Evolutionary conservation across 805 yeast species (phyloP).

Genomic region (Phaffomyces antillensis): DNA sequence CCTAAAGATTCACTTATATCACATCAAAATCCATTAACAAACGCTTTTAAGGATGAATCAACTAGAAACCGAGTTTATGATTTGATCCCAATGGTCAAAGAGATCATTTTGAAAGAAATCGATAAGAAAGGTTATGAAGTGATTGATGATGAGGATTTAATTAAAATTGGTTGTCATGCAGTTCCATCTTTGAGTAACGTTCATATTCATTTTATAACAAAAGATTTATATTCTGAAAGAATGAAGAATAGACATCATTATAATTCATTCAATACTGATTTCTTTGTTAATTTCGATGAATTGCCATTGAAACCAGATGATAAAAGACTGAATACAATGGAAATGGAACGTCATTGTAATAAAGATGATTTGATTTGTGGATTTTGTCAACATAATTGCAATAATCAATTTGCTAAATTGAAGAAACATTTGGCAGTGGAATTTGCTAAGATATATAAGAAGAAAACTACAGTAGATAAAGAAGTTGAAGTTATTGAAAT

Average conservation of each 20-base stretch:
- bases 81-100: conserved; percentile 7
- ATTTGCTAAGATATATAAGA: conserved; percentile 16
- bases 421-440: conserved; percentile 36
- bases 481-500: neutral
- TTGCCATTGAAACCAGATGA: conserved; percentile 39
- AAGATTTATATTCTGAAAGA: conserved; percentile 47
- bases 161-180: conserved; percentile 60
- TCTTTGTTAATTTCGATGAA: conserved; percentile 50
- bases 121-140: conserved; percentile 12
- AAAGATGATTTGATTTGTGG: conserved; percentile 34
- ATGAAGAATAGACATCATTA: conserved; percentile 62
- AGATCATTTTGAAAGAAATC: conserved; percentile 11
- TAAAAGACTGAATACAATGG: conserved; percentile 33
- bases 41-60: conserved; percentile 22
- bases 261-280: conserved; percentile 60
- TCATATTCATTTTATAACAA: conserved; percentile 67
- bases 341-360: conserved; percentile 30
- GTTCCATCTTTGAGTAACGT: conserved; percentile 63
- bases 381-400: conserved; percentile 34
- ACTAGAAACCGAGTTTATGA: conserved; percentile 20
- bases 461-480: neutral
- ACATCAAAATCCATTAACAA: conserved; percentile 37
- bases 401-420: conserved; percentile 34
- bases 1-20: conserved; percentile 43
- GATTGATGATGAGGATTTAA: conserved; percentile 18